Conservation (phyloP, 2,329 filamentous ascomycete genomes). For the Fusarium secorum region DNA sequence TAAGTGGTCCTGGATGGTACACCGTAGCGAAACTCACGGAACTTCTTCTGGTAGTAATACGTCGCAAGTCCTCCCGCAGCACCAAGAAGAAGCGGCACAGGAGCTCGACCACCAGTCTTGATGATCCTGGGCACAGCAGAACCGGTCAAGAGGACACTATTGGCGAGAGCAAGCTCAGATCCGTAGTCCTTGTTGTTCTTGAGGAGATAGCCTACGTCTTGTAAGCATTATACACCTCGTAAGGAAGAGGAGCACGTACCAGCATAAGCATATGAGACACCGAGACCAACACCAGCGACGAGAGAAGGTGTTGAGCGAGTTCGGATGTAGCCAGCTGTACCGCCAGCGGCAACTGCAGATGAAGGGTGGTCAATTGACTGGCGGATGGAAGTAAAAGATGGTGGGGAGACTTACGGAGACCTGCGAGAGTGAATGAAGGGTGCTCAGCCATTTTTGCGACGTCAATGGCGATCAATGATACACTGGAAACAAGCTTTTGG, state of each 20-base stretch:
- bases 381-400: too few species aligned
- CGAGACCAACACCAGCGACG: conserved; percentile 38
- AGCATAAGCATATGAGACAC: conserved; percentile 39
- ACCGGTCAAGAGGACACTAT: conserved; percentile 49
- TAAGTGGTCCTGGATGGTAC: too few species aligned
- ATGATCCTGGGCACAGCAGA: conserved; percentile 50
- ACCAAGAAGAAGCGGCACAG: conserved; percentile 48
- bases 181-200: conserved; percentile 54
- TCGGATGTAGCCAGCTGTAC: conserved; percentile 37
- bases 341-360: conserved; percentile 35
- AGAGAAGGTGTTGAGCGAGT: conserved; percentile 41
- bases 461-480: background rate
- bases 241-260: conserved; percentile 8
- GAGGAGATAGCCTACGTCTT: conserved; percentile 49
- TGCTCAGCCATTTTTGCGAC: conserved; percentile 49
- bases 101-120: conserved; percentile 50
- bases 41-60: conserved; percentile 54
- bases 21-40: conserved; percentile 51
- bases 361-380: background rate
- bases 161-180: conserved; percentile 52
- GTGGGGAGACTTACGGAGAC: conserved; percentile 45
- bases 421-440: conserved; percentile 52
- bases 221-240: too few species aligned
- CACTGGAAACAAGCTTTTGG: background rate
- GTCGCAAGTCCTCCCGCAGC: conserved; percentile 48